Evolutionary conservation across 176 grass and related monocot genomes (phyloP).

Genomic region (Urochloa ruziziensis): DNA sequence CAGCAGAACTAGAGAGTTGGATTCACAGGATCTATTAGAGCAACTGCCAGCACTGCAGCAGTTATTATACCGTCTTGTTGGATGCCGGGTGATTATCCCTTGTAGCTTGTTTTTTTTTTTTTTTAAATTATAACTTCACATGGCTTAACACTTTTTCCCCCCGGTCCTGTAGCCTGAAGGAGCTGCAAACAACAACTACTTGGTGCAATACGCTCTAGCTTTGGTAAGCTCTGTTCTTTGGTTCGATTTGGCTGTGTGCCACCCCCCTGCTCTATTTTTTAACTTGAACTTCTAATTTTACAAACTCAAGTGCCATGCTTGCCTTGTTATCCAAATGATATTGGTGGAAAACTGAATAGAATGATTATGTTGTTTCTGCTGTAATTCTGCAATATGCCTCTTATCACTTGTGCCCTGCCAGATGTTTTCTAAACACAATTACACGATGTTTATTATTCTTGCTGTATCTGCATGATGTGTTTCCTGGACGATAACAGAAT

Average conservation of each 20-base stretch:
- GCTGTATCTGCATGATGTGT: neutral
- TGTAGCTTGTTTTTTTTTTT: neutral
- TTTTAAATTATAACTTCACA: neutral
- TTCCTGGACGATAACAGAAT: neutral
- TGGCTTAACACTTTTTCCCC: neutral
- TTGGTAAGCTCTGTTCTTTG: conserved; percentile 65
- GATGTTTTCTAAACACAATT: neutral
- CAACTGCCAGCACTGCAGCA: conserved; percentile 97
- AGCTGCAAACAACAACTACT: conserved; percentile 86
- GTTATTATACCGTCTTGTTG: conserved; percentile 93
- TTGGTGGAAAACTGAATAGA: neutral
- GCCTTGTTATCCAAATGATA: neutral
- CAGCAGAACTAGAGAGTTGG: conserved; percentile 86
- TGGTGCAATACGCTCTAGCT: conserved; percentile 93
- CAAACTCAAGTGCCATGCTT: neutral
- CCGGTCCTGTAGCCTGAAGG: conserved; percentile 66
- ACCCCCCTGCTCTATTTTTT: neutral
- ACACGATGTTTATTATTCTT: neutral
- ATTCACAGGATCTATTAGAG: conserved; percentile 81
- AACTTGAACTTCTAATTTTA: neutral
- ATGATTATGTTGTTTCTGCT: neutral
- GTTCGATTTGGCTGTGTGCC: conserved; percentile 14
- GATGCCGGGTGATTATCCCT: conserved; percentile 69
- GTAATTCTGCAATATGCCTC: neutral
- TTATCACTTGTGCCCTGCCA: neutral